Evolutionary conservation across 345 rosid species (phyloP).

Genomic region (Corymbia maculata): DNA sequence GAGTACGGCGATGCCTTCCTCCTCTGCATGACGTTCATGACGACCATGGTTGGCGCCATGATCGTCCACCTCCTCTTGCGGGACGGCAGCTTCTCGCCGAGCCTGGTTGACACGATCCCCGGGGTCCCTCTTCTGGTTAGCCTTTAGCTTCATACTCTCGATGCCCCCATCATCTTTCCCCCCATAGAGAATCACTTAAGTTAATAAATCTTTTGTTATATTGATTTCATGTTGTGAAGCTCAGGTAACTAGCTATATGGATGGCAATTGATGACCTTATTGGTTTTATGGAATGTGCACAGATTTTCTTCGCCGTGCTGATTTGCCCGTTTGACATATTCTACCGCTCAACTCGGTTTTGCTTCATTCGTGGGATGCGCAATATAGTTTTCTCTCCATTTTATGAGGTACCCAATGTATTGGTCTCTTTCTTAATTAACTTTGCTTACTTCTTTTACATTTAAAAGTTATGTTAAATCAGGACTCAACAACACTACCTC

Average conservation of each 20-base stretch:
- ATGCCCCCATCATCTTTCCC: background rate
- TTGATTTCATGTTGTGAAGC: background rate
- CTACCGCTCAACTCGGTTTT: constrained; percentile 78
- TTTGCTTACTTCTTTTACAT: background rate
- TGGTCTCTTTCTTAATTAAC: background rate
- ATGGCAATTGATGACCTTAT: background rate
- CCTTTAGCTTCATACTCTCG: background rate
- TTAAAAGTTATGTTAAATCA: background rate
- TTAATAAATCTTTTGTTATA: background rate
- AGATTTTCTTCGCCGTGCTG: constrained; percentile 60
- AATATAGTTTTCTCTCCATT: constrained; percentile 87
- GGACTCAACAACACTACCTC: background rate
- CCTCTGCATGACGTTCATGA: constrained; percentile 88
- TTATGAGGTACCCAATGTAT: constrained; percentile 44
- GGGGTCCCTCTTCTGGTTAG: constrained; percentile 71
- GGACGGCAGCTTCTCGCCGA: constrained; percentile 57
- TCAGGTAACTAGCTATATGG: background rate
- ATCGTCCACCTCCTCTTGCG: constrained; percentile 76
- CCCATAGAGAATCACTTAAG: background rate
- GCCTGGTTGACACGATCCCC: constrained; percentile 75
- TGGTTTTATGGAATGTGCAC: background rate
- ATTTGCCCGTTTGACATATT: constrained; percentile 75
- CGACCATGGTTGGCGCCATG: constrained; percentile 78
- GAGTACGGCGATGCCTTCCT: constrained; percentile 85
- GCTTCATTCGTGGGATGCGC: constrained; percentile 66